A percentile compares a stretch with the other conserved stretches of the same genome.
Conservation (phyloP, 192 early-diverging fungal genomes). For the Coemansia sp. region DNA sequence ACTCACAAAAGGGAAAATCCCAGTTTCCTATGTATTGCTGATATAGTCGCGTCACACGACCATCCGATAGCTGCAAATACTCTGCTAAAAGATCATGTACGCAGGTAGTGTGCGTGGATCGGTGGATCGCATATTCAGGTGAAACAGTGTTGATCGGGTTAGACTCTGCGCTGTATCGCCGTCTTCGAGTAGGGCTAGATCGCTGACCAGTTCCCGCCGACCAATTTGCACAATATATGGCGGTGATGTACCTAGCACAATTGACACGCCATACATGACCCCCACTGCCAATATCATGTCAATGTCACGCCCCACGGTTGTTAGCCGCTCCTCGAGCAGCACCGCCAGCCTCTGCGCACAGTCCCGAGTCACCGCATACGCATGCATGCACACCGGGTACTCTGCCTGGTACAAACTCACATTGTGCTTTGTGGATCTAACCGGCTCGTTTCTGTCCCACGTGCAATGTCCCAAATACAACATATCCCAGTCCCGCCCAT, state of each 20-base stretch:
- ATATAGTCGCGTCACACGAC: no score
- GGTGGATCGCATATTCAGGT: conserved; percentile 13
- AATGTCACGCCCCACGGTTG: conserved; percentile 26
- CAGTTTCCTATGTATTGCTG: no score
- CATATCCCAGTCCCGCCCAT: conserved; percentile 49
- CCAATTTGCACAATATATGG: conserved; percentile 44
- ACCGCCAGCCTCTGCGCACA: conserved; percentile 36
- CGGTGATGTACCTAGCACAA: conserved; percentile 32
- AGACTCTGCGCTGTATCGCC: conserved; percentile 34
- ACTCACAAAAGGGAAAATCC: no score
- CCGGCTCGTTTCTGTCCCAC: conserved; percentile 21
- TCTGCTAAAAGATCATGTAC: conserved; percentile 13
- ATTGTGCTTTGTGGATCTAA: background rate
- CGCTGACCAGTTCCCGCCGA: conserved; percentile 27
- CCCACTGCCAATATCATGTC: conserved; percentile 41
- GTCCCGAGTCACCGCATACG: conserved; percentile 37
- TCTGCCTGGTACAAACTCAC: conserved; percentile 27
- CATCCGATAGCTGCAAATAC: no score
- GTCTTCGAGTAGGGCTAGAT: conserved; percentile 19
- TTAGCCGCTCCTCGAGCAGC: conserved; percentile 35
- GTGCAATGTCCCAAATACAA: conserved; percentile 54
- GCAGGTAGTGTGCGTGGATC: conserved; percentile 23
- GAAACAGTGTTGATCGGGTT: conserved; percentile 23
- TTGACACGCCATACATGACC: conserved; percentile 20
- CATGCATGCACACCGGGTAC: conserved; percentile 51